phyloP scores from a whole-genome alignment of 2,329 filamentous ascomycete genomes.

The Stachybotrys chartarum region DNA sequence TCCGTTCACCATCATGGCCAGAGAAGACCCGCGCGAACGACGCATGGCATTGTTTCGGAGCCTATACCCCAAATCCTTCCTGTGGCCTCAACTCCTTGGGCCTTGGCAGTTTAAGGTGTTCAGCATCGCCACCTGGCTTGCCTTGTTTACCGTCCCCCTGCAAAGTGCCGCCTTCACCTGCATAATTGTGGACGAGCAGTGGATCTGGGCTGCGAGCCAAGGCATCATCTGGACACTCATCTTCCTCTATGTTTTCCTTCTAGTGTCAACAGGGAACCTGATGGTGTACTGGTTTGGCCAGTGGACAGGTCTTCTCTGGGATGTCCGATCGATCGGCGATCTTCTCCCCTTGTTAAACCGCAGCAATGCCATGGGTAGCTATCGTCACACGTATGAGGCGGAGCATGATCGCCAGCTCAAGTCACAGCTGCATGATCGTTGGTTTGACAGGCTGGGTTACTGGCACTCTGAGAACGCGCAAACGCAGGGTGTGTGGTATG shows the following conservation, averaged over 20 bases:
- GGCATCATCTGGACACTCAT: slow-evolving; percentile 73
- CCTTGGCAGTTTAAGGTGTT: slow-evolving; percentile 60
- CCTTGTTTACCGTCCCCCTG: slow-evolving; percentile 73
- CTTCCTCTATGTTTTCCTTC: slow-evolving; percentile 62
- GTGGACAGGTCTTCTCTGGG: slow-evolving; percentile 77
- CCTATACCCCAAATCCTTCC: slow-evolving; percentile 63
- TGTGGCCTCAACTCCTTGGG: slow-evolving; percentile 51
- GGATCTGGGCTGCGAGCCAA: slow-evolving; percentile 76
- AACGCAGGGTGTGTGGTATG: slow-evolving; percentile 66
- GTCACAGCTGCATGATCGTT: slow-evolving; percentile 45
- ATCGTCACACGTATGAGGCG: slow-evolving; percentile 57
- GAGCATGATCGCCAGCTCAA: slow-evolving; percentile 43
- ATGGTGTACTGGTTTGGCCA: slow-evolving; percentile 57
- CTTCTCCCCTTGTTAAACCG: slow-evolving; percentile 70
- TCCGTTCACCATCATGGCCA: slow-evolving; percentile 73
- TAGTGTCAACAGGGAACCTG: slow-evolving; percentile 45
- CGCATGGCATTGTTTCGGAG: slow-evolving; percentile 60
- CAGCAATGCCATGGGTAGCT: slow-evolving; percentile 71
- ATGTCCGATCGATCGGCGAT: slow-evolving; percentile 75
- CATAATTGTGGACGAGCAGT: slow-evolving; percentile 48
- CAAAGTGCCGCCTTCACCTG: slow-evolving; percentile 70
- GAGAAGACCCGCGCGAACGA: slow-evolving; percentile 50
- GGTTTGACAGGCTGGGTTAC: slow-evolving; percentile 72
- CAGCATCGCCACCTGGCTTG: slow-evolving; percentile 66
- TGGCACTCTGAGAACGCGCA: slow-evolving; percentile 65